These are phyloP conservation scores for Rosa persica DNA, from an alignment of 306 rosid genomes.

Conservation along the genomic window DNA sequence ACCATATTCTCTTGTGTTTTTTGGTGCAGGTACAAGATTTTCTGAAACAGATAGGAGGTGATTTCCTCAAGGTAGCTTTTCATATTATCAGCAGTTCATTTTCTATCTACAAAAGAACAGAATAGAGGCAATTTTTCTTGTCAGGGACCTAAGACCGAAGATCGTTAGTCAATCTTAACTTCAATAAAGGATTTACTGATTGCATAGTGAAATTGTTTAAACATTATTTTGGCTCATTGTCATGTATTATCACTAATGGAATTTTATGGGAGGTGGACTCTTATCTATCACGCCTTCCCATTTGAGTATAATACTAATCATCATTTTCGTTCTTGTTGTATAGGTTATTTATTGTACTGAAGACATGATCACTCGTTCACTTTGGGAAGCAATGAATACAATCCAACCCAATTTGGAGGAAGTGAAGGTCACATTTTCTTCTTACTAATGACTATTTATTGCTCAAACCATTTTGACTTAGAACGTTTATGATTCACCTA, in stretches of 20 bases:
- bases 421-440: conserved; percentile 50
- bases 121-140: not conserved
- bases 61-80: conserved; percentile 70
- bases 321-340: conserved; percentile 1
- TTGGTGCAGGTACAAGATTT: conserved; percentile 71
- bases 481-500: not conserved
- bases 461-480: conserved; percentile 13
- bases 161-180: not conserved
- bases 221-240: not conserved
- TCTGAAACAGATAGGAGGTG: conserved; percentile 79
- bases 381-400: conserved; percentile 83
- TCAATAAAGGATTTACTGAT: not conserved
- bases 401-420: conserved; percentile 55
- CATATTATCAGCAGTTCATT: conserved; percentile 13
- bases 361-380: conserved; percentile 70
- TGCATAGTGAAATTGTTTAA: not conserved
- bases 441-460: conserved; percentile 19
- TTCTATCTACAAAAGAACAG: not conserved
- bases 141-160: not conserved
- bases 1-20: conserved; percentile 24
- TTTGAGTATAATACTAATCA: not conserved
- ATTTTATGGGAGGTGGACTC: not conserved
- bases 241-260: not conserved
- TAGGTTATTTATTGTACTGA: conserved; percentile 78
- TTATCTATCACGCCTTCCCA: not conserved